Evolutionary conservation across 140 eudicot genomes (phyloP).

Genomic region (Oenanthe javanica): DNA sequence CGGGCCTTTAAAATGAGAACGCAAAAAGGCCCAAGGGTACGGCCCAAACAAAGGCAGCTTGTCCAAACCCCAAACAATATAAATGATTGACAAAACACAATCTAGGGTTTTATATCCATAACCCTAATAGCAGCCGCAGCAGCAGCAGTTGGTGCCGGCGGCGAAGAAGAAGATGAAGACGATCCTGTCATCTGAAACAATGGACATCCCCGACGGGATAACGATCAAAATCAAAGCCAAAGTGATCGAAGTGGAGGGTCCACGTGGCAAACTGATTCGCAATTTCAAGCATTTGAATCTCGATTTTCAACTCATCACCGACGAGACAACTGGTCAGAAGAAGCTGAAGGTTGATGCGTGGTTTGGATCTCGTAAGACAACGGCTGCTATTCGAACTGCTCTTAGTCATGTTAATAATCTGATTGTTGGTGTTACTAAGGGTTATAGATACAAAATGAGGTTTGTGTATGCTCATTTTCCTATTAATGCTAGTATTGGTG

Average conservation of each 20-base stretch:
- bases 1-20: not conserved
- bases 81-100: not conserved
- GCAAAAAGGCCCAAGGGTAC: not conserved
- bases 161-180: constrained; percentile 44
- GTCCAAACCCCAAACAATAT: not conserved
- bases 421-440: constrained; percentile 64
- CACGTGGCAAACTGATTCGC: constrained; percentile 51
- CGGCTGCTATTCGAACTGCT: constrained; percentile 76
- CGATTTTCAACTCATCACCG: constrained; percentile 56
- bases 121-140: not conserved
- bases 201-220: constrained; percentile 79
- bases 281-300: constrained; percentile 76
- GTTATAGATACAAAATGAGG: constrained; percentile 73
- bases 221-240: constrained; percentile 56
- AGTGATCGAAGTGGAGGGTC: constrained; percentile 58
- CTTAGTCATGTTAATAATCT: constrained; percentile 54
- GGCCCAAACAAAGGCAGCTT: not conserved
- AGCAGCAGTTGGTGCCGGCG: not conserved
- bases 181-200: constrained; percentile 56
- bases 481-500: constrained; percentile 56
- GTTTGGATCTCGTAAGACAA: constrained; percentile 67
- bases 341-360: constrained; percentile 69
- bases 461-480: constrained; percentile 86
- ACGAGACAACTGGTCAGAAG: constrained; percentile 42
- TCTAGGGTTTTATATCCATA: not conserved